Percentiles rank a stretch among this genome's conserved stretches.
These are phyloP conservation scores for Oropetium thomaeum DNA, from an alignment of 176 grass and related monocot genomes.

Conservation along the genomic window DNA sequence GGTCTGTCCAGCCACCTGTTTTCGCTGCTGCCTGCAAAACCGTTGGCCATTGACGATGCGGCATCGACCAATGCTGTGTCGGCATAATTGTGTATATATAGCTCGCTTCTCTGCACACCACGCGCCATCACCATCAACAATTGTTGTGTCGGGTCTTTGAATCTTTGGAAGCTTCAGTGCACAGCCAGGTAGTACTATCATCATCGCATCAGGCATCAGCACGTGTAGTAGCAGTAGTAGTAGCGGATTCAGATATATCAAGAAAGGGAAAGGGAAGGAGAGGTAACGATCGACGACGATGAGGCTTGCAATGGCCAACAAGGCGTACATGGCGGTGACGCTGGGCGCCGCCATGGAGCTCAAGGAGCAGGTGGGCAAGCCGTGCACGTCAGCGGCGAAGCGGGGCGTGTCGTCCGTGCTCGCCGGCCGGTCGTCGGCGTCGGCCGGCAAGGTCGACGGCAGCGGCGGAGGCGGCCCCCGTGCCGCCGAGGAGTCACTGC, in stretches of 20 bases:
- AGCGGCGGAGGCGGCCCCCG: too few relatives aligned
- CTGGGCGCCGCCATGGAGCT: slow-evolving; percentile 56
- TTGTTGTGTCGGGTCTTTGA: background rate
- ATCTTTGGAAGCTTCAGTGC: background rate
- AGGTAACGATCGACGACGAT: slow-evolving; percentile 35
- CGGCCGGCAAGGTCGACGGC: background rate
- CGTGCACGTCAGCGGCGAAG: slow-evolving; percentile 25
- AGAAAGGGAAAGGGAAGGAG: background rate
- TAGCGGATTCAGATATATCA: too few relatives aligned
- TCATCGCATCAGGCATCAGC: too few relatives aligned
- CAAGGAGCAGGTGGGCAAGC: slow-evolving; percentile 55
- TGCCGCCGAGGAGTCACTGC: slow-evolving; percentile 51
- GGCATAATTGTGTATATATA: background rate
- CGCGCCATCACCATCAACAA: background rate
- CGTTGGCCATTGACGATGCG: slow-evolving; percentile 40
- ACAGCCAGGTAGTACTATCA: background rate
- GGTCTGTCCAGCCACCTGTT: slow-evolving; percentile 50
- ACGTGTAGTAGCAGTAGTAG: background rate
- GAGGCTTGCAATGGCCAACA: slow-evolving; percentile 53
- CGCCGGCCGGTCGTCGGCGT: background rate
- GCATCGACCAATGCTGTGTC: background rate
- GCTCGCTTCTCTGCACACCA: background rate
- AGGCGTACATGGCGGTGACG: slow-evolving; percentile 52
- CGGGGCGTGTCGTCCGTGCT: background rate
- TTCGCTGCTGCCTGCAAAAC: slow-evolving; percentile 35